Base-by-base conservation (phyloP, 2,329 filamentous ascomycete species). In the Nigrograna mackinnonii region DNA sequence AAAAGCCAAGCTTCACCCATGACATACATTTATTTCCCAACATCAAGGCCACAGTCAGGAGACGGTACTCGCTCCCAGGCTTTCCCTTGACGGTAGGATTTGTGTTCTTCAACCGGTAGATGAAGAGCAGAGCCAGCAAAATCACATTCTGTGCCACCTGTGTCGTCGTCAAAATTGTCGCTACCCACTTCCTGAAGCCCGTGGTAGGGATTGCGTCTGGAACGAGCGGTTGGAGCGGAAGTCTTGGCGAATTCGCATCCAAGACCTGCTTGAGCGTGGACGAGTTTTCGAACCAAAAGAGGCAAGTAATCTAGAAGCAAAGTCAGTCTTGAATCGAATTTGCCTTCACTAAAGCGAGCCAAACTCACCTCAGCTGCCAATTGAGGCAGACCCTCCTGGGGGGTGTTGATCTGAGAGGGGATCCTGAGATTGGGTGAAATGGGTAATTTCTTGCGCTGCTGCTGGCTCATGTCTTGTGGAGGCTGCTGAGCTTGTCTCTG, bases 71-170 rank as follows among this genome's bases (percentile, higher is more conserved):
- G 67, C 94, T 99, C 4, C 94, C 94, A 17, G 85, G 85, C 59
- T 92, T 92, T 30, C 94, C 94, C 63, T 91, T 90, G 14, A 97
- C 92, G 3, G 80, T 83, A 0, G 91, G 89, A 57, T 96, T 97
- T 50, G 87, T 85, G 66, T 86, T 89, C 75, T 97, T 97, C 50
- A 99, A 72, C 35, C 92, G 82, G 70, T 96, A 95, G 52, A 99
- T 88, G 73, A 97, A 97, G 24, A 97, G 74, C 33, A 99, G 73
- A 0, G 92, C 92, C 36, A 99, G 73, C 9, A 97, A 70, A 31
- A 97, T 89, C 39, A 99, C 94, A 60, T 97, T 97, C 60, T 94
- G 91, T 39, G 91, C 94, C 22, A 99, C 92, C 67, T 97, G 91
- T 0, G 94, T 99, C 0, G 94, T 97, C 1, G 89, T 87, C 14